Evolutionary conservation across 805 yeast species (phyloP), one percentile per base, ranked within the genome.

Genomic region (Isabelozyma pseudorhagii): DNA sequence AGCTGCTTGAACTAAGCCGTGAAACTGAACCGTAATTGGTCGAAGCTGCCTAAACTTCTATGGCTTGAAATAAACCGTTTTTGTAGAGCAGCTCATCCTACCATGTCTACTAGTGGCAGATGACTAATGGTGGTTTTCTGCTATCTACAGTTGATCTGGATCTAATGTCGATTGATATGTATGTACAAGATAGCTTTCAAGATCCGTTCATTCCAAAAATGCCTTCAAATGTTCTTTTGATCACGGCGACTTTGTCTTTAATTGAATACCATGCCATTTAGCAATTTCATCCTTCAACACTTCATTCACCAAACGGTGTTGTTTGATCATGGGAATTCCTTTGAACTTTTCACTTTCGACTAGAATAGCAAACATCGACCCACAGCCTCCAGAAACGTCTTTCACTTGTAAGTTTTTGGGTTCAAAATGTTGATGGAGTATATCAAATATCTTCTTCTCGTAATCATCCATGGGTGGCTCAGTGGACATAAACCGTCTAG

Each of bases 191-290:
- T 21, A 21, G 25, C 25, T 21, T 15, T 21, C 1, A 21, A 21
- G 25, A 21, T 21, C 25, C 25, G 25, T 4, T 21, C 3, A 21
- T 21, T 21, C 25, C 25, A 21, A 21, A 21, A 4, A 21, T 21
- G 25, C 25, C 25, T 21, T 21, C 25, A 21, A 21, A 4, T 21
- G 25, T 31, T 9, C 36, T 31, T 31, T 6, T 9, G 10, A 8
- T 38, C 14, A 38, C 14, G 40, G 15, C 15, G 82, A 82, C 61
- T 79, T 85, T 0, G 98, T 93, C 56, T 80, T 80, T 53, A 93
- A 75, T 66, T 93, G 97, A 47, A 93, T 72, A 0, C 99, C 99
- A 64, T 94, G 99, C 99, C 98, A 94, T 60, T 86, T 78, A 28
- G 83, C 72, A 43, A 94, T 89, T 59, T 94, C 98, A 40, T 89